Conservation (phyloP, 306 rosid genomes). For the Lathyrus aphaca region DNA sequence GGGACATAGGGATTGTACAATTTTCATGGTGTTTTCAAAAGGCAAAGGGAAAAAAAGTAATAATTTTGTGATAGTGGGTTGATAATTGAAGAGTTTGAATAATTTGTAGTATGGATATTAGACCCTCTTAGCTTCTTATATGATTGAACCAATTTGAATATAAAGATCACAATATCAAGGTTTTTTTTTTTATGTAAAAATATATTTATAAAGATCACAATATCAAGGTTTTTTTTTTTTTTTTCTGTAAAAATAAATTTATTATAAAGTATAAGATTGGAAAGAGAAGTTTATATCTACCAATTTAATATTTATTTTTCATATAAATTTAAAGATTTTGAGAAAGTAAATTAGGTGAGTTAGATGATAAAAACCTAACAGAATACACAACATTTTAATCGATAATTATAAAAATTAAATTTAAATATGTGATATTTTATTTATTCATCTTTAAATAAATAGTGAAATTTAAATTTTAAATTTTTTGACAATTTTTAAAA, state of each 20-base stretch:
- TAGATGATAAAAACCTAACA: too few relatives aligned
- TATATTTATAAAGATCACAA: slow-evolving; percentile 24
- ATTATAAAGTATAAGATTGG: slow-evolving; percentile 38
- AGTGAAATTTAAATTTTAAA: too few relatives aligned
- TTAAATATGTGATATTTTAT: too few relatives aligned
- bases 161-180: slow-evolving; percentile 36
- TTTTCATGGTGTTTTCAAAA: slow-evolving; percentile 40
- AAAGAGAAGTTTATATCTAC: slow-evolving; percentile 35
- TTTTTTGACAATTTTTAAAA: too few relatives aligned
- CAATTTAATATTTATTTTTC: slow-evolving; percentile 18
- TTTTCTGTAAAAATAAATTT: too few relatives aligned
- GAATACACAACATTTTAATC: too few relatives aligned
- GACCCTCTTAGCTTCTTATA: slow-evolving; percentile 43
- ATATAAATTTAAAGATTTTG: not conserved
- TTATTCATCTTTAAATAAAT: too few relatives aligned
- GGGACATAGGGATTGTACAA: slow-evolving; percentile 44
- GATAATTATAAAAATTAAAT: too few relatives aligned
- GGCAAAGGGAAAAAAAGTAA: slow-evolving; percentile 35
- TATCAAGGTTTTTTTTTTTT: slow-evolving; percentile 27
- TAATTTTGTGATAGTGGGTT: slow-evolving; percentile 37
- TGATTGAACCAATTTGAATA: slow-evolving; percentile 40
- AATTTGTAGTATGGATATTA: slow-evolving; percentile 28
- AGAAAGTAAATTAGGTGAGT: too few relatives aligned
- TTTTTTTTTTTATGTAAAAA: not conserved
- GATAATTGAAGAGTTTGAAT: slow-evolving; percentile 41